Percentiles rank a stretch among this genome's conserved stretches.
Evolutionary conservation across 176 grass and related monocot genomes (phyloP).

Genomic region (Rhipidocladum racemiflorum): DNA sequence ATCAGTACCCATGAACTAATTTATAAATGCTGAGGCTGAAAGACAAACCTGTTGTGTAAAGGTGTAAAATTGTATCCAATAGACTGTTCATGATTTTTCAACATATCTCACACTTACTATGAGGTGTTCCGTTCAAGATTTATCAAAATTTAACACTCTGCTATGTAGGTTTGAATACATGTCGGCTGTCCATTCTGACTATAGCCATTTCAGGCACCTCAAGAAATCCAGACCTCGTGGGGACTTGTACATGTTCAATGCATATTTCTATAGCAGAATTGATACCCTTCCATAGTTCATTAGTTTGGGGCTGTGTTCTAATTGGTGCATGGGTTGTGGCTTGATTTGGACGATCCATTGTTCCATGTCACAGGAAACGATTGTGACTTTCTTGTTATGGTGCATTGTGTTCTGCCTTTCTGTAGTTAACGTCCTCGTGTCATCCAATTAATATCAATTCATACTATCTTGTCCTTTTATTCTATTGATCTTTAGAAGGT

Average conservation of each 20-base stretch:
- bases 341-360: conserved; percentile 7
- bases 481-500: neutral
- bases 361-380: neutral
- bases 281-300: neutral
- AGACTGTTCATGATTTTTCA: neutral
- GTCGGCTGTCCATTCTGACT: conserved; percentile 7
- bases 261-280: conserved; percentile 75
- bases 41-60: conserved; percentile 1
- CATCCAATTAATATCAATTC: neutral
- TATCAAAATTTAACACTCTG: conserved; percentile 13
- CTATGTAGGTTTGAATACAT: conserved; percentile 21
- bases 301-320: neutral
- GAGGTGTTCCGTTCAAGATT: neutral
- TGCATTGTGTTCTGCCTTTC: neutral
- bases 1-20: neutral
- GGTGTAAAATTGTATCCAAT: neutral
- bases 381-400: neutral
- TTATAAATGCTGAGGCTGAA: neutral
- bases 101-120: neutral
- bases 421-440: neutral
- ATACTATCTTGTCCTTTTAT: neutral
- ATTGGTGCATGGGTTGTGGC: conserved; percentile 15
- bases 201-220: conserved; percentile 51
- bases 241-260: conserved; percentile 64
- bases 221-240: conserved; percentile 35